Evolutionary conservation across 768 basidiomycete genomes (phyloP).

Genomic region (Cystofilobasidium capitatum): DNA sequence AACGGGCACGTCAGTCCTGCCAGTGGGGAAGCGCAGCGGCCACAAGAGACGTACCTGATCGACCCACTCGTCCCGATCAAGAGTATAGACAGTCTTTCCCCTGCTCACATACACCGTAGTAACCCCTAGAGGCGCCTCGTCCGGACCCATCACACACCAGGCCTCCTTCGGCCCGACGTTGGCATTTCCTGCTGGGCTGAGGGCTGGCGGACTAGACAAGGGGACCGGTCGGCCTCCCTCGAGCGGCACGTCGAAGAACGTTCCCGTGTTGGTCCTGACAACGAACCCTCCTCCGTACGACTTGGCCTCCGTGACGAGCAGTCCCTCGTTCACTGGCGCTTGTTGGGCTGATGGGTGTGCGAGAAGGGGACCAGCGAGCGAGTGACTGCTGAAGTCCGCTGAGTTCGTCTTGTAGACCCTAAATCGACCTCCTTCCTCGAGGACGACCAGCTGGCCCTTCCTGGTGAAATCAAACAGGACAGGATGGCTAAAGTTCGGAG

Average conservation of each 20-base stretch:
- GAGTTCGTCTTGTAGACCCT: slow-evolving; percentile 53
- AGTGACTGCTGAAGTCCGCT: slow-evolving; percentile 15
- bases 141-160: slow-evolving; percentile 84
- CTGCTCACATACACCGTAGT: slow-evolving; percentile 79
- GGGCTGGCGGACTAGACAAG: slow-evolving; percentile 65
- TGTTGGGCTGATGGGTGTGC: not conserved
- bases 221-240: slow-evolving; percentile 53
- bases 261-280: slow-evolving; percentile 64
- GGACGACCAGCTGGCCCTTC: slow-evolving; percentile 52
- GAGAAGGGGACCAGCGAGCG: slow-evolving; percentile 40
- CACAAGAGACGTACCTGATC: slow-evolving; percentile 49
- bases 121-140: slow-evolving; percentile 77
- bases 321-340: slow-evolving; percentile 46
- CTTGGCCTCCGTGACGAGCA: slow-evolving; percentile 70
- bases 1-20: too few species aligned
- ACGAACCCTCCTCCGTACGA: slow-evolving; percentile 82
- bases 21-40: not conserved
- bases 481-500: slow-evolving; percentile 1
- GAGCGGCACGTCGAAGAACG: slow-evolving; percentile 58
- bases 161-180: not conserved
- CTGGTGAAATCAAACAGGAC: slow-evolving; percentile 10
- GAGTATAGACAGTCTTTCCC: slow-evolving; percentile 64
- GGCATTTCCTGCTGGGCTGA: slow-evolving; percentile 45
- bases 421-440: slow-evolving; percentile 88
- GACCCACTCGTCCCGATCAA: slow-evolving; percentile 78